Evolutionary conservation across 768 basidiomycete species (phyloP).

Genomic region (Boletus sp.): DNA sequence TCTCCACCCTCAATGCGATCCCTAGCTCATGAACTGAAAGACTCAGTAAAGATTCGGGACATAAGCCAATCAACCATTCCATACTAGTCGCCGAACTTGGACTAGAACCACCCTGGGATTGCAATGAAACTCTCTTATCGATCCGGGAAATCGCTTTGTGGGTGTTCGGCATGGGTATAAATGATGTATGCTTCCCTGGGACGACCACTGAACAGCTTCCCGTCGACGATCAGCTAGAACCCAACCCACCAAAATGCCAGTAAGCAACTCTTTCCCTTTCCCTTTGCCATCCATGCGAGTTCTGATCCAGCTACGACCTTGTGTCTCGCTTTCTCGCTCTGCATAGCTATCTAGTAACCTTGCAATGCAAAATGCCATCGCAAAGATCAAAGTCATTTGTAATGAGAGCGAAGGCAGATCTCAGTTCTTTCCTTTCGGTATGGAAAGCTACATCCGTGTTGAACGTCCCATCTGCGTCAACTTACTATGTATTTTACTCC

Average conservation of each 20-base stretch:
- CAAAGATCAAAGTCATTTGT: background rate
- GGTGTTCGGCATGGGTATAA: background rate
- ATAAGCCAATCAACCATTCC: background rate
- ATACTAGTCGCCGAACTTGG: background rate
- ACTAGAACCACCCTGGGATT: background rate
- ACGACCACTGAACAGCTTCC: background rate
- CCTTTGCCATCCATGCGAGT: background rate
- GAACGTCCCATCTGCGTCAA: background rate
- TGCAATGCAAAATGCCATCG: slow-evolving; percentile 1
- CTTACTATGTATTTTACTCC: background rate
- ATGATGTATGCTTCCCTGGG: background rate
- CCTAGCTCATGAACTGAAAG: background rate
- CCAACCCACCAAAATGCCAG: background rate
- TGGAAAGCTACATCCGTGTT: background rate
- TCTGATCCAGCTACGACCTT: background rate
- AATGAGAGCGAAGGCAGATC: slow-evolving; percentile 3
- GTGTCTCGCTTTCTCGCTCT: background rate
- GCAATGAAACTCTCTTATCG: background rate
- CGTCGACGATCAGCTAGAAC: background rate
- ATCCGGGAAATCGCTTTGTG: background rate
- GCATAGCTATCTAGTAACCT: background rate
- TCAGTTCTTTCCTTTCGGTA: slow-evolving; percentile 9
- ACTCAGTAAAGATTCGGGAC: background rate
- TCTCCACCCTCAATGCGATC: background rate
- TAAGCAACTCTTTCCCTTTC: background rate